Conservation (phyloP, 768 basidiomycete genomes). For the Porpolomopsis calyptriformis region DNA sequence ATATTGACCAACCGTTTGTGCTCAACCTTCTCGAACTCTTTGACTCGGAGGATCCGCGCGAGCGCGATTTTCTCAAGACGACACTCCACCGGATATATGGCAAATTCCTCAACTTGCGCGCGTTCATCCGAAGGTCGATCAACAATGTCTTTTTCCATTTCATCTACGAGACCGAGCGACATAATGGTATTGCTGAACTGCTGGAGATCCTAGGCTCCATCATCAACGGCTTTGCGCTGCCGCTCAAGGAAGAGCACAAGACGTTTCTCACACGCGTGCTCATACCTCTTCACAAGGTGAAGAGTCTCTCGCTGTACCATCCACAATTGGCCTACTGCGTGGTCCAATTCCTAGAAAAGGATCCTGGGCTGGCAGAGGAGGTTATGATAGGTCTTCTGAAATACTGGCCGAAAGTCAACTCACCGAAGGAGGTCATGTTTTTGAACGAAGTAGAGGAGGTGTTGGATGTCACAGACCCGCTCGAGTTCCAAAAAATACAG, state of each 20-base stretch:
- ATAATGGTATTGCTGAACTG: constrained; percentile 98
- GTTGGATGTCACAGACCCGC: constrained; percentile 92
- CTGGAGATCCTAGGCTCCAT: constrained; percentile 97
- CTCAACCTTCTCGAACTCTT: constrained; percentile 95
- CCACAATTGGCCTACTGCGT: constrained; percentile 99
- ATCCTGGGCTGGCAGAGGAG: constrained; percentile 82
- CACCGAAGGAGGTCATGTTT: constrained; percentile 99
- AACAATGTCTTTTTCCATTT: constrained; percentile 99
- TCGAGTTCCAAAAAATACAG: constrained; percentile 95
- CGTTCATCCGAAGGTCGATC: constrained; percentile 97
- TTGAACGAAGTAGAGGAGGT: constrained; percentile 99
- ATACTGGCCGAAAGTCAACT: constrained; percentile 99
- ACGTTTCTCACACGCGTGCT: constrained; percentile 90
- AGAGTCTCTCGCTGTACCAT: constrained; percentile 94
- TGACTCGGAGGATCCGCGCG: constrained; percentile 96
- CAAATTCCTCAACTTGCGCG: constrained; percentile 97
- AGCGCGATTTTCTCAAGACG: constrained; percentile 98
- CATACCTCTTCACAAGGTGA: constrained; percentile 95
- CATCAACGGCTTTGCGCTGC: constrained; percentile 97
- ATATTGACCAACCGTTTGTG: constrained; percentile 93
- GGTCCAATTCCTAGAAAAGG: constrained; percentile 98
- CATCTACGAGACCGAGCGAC: constrained; percentile 96
- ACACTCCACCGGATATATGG: constrained; percentile 98
- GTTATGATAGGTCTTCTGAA: constrained; percentile 93
- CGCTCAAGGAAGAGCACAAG: constrained; percentile 99